Base-by-base conservation (phyloP, 345 rosid species). In the Salix udensis region DNA sequence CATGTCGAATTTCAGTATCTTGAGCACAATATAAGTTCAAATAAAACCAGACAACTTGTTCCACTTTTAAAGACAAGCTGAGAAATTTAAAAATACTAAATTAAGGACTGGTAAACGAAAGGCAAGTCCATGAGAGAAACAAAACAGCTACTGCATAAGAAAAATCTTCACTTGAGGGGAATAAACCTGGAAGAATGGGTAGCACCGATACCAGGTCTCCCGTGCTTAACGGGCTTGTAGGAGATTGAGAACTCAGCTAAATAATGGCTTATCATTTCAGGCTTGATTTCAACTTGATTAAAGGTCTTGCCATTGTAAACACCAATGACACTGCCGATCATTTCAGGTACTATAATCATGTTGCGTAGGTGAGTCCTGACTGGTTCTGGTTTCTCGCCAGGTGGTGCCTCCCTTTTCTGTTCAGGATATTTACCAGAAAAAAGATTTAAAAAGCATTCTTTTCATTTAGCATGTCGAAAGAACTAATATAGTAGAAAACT, bases 191-290 rank as follows among this genome's bases (percentile, higher is more conserved):
- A 94, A 0, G 98, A 94, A 80, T 94, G 98, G 60, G 97, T 94
- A 71, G 98, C 98, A 86, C 98, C 98, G 46, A 94, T 88, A 82
- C 98, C 98, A n/a, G 97, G 98, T 80, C 97, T 92, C 75, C 98
- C 98, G 4, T 94, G 98, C 97, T 94, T 93, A 6, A 94, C 98
- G 0, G 98, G 98, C 91, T 78, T 82, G 84, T 82, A 82, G 24
- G 79, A 74, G 70, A 82, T 82, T 1, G 84, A 82, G 65, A 82
- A 82, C 73, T 82, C 84, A 2, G 84, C 84, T n/a, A 78, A n/a
- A 70, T 82, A 77, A 28, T 77, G 84, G 60, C 76, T 82, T 70
- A 94, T 94, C 98, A 94, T 94, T 81, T 94, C 98, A 0, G 97
- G 98, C 87, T 94, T 94, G 87, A 94, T 94, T 75, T 94, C 98